Percentiles rank a stretch among this genome's conserved stretches.
phyloP scores from a whole-genome alignment of 306 rosid genomes.

The Hippophae tibetana region DNA sequence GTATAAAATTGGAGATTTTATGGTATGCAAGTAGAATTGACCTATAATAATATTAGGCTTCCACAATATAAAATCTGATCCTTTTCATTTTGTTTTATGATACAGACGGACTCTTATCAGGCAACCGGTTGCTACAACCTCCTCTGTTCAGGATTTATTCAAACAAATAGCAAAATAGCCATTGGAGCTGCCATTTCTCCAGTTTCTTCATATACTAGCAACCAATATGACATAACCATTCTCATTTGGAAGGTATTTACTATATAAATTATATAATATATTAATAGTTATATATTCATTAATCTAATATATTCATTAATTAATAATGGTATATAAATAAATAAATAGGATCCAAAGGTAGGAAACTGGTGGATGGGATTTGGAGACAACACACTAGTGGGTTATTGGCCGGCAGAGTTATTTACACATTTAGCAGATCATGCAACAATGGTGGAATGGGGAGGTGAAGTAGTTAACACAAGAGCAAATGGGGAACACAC shows the following conservation, averaged over 20 bases:
- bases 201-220: slow-evolving; percentile 44
- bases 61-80: too few relatives aligned
- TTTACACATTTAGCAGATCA: slow-evolving; percentile 73
- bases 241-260: slow-evolving; percentile 79
- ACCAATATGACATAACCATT: slow-evolving; percentile 70
- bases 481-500: slow-evolving; percentile 63
- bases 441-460: slow-evolving; percentile 98
- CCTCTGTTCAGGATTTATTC: slow-evolving; percentile 78
- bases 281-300: background rate
- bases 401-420: slow-evolving; percentile 89
- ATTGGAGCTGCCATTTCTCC: slow-evolving; percentile 98
- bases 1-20: too few relatives aligned
- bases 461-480: slow-evolving; percentile 86
- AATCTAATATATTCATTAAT: too few relatives aligned
- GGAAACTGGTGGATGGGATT: slow-evolving; percentile 99
- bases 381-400: slow-evolving; percentile 60
- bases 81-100: background rate
- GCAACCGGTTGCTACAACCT: slow-evolving; percentile 96
- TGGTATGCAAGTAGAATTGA: too few relatives aligned
- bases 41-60: too few relatives aligned
- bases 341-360: slow-evolving; percentile 60
- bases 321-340: slow-evolving; percentile 24
- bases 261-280: background rate
- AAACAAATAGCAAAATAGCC: slow-evolving; percentile 68
- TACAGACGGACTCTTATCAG: slow-evolving; percentile 74